These are phyloP conservation scores for Nematocida sp. DNA, from an alignment of 371 early-diverging fungal species.

Conservation along the genomic window DNA sequence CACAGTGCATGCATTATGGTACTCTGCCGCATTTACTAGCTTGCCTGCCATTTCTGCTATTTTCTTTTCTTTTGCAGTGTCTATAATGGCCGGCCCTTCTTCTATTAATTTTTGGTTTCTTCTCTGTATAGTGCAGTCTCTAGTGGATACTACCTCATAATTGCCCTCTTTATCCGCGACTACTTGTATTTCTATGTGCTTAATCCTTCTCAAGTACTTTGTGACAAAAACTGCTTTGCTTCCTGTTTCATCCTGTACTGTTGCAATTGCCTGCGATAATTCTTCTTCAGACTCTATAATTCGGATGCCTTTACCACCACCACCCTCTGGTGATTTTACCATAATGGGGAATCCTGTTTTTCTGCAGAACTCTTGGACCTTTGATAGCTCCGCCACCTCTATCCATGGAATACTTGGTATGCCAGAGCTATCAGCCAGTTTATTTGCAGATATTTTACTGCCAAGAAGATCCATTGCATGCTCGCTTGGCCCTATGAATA, in stretches of 20 bases:
- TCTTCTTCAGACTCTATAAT: slow-evolving; percentile 17
- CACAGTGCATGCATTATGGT: slow-evolving; percentile 92
- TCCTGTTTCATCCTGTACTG: slow-evolving; percentile 78
- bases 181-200: slow-evolving; percentile 93
- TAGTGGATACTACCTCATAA: slow-evolving; percentile 88
- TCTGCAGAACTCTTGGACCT: slow-evolving; percentile 75
- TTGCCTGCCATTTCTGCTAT: slow-evolving; percentile 93
- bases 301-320: slow-evolving; percentile 80
- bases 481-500: slow-evolving; percentile 94
- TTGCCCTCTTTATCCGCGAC: slow-evolving; percentile 90
- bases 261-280: slow-evolving; percentile 1
- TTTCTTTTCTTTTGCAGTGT: slow-evolving; percentile 74
- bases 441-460: slow-evolving; percentile 94
- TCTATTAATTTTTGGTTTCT: slow-evolving; percentile 94
- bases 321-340: slow-evolving; percentile 97
- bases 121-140: slow-evolving; percentile 96
- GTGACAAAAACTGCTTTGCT: slow-evolving; percentile 78
- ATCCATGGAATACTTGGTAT: slow-evolving; percentile 81
- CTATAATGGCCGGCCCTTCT: slow-evolving; percentile 76
- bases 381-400: slow-evolving; percentile 71
- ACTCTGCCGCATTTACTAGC: slow-evolving; percentile 84
- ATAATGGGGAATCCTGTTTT: slow-evolving; percentile 85
- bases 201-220: slow-evolving; percentile 82
- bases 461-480: slow-evolving; percentile 93
- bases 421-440: slow-evolving; percentile 87